Percentiles rank a stretch among this genome's conserved stretches.
Evolutionary conservation across 768 basidiomycete genomes (phyloP).

Genomic region (Stropharia rugosoannulata): DNA sequence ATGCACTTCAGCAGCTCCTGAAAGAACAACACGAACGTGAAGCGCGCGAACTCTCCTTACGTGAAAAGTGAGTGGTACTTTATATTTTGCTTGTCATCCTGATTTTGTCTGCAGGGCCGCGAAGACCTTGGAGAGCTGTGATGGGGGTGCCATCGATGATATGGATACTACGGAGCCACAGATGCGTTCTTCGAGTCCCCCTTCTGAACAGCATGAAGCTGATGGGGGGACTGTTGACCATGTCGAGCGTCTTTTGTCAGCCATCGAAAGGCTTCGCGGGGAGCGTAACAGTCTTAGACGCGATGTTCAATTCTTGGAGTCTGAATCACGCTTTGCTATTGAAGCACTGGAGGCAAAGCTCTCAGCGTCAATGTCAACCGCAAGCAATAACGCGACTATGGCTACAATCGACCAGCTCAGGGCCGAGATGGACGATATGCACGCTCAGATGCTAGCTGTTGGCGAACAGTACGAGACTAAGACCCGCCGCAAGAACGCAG

Average conservation of each 20-base stretch:
- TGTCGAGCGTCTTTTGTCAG: conserved; percentile 56
- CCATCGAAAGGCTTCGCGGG: conserved; percentile 63
- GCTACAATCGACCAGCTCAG: conserved; percentile 25
- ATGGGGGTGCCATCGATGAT: conserved; percentile 18
- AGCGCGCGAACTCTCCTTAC: conserved; percentile 18
- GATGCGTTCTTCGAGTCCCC: neutral
- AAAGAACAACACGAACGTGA: conserved; percentile 23
- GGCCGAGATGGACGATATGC: conserved; percentile 28
- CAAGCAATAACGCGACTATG: conserved; percentile 18
- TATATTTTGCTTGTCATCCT: neutral
- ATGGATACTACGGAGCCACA: conserved; percentile 20
- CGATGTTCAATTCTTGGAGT: conserved; percentile 65
- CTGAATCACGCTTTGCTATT: conserved; percentile 63
- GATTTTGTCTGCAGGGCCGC: conserved; percentile 11
- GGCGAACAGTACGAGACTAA: conserved; percentile 13
- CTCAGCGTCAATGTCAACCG: conserved; percentile 22
- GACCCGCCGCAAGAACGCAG: conserved; percentile 24
- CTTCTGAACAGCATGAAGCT: conserved; percentile 6
- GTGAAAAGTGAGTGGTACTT: conserved; percentile 14
- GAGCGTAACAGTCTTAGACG: conserved; percentile 66
- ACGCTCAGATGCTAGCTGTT: conserved; percentile 16
- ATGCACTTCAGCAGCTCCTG: conserved; percentile 27
- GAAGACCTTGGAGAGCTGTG: conserved; percentile 17
- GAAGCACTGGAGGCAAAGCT: conserved; percentile 58
- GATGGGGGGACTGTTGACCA: conserved; percentile 35